phyloP scores from a whole-genome alignment of 1,284 basidiomycete genomes.

The Dichomitus squalens region DNA sequence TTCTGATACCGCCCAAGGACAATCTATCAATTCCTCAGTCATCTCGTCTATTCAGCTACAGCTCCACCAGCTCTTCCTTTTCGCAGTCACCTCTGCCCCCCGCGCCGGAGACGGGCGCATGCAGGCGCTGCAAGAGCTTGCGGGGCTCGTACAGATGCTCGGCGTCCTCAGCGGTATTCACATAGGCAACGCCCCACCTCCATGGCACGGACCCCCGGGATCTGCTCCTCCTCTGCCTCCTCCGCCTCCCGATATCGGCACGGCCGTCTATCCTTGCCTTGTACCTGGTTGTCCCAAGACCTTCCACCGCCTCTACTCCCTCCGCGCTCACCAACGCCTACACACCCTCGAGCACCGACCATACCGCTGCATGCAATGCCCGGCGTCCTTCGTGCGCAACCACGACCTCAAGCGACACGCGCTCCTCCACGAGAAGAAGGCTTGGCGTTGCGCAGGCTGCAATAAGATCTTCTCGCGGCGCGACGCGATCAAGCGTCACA shows the following conservation, averaged over 20 bases:
- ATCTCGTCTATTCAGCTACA: slow-evolving; percentile 67
- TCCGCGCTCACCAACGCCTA: slow-evolving; percentile 67
- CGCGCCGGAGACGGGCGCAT: slow-evolving; percentile 52
- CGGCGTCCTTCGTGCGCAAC: slow-evolving; percentile 73
- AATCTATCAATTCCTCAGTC: slow-evolving; percentile 52
- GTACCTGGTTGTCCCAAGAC: slow-evolving; percentile 61
- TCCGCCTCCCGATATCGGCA: slow-evolving; percentile 56
- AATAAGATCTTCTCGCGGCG: slow-evolving; percentile 71
- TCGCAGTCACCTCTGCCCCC: slow-evolving; percentile 67
- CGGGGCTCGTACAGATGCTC: slow-evolving; percentile 74
- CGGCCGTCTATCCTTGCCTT: slow-evolving; percentile 76
- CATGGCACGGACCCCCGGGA: slow-evolving; percentile 29
- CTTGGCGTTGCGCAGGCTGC: slow-evolving; percentile 72
- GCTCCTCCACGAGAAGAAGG: slow-evolving; percentile 66
- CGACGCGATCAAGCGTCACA: slow-evolving; percentile 77
- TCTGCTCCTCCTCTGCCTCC: slow-evolving; percentile 24
- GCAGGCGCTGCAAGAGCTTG: slow-evolving; percentile 65
- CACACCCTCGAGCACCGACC: slow-evolving; percentile 62
- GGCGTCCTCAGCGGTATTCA: slow-evolving; percentile 74
- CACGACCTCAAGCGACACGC: slow-evolving; percentile 77
- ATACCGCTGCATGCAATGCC: slow-evolving; percentile 60
- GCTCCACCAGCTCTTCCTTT: slow-evolving; percentile 74
- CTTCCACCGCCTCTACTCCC: slow-evolving; percentile 64
- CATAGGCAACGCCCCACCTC: slow-evolving; percentile 49
- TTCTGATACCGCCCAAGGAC: slow-evolving; percentile 31